Evolutionary conservation across 1,139 yeast species (phyloP).

Genomic region (Schwanniomyces etchellsii): DNA sequence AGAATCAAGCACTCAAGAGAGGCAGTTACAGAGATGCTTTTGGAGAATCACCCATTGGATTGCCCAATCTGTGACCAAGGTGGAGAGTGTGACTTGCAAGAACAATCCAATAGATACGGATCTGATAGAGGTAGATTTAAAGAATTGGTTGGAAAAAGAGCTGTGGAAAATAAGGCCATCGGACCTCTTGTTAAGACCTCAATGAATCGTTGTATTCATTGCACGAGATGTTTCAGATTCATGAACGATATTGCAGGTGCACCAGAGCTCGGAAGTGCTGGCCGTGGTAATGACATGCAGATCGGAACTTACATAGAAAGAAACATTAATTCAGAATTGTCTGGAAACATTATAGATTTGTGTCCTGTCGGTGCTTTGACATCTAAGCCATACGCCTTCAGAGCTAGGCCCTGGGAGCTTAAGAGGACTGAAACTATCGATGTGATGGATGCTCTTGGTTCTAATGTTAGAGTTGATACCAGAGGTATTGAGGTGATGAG

Average conservation of each 20-base stretch:
- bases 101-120: constrained; percentile 80
- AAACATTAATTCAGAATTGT: constrained; percentile 78
- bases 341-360: constrained; percentile 83
- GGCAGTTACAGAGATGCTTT: constrained; percentile 84
- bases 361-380: constrained; percentile 94
- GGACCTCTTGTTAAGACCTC: constrained; percentile 89
- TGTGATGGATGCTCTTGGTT: constrained; percentile 80
- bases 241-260: constrained; percentile 92
- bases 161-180: constrained; percentile 84
- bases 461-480: constrained; percentile 78
- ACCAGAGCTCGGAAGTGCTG: constrained; percentile 83
- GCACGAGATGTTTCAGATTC: constrained; percentile 88
- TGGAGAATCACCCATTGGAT: constrained; percentile 88
- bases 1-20: constrained; percentile 82
- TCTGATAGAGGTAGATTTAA: constrained; percentile 81
- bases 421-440: constrained; percentile 86
- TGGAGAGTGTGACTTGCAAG: constrained; percentile 92
- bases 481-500: constrained; percentile 89
- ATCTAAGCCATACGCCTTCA: constrained; percentile 84
- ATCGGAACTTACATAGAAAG: constrained; percentile 86
- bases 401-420: constrained; percentile 92
- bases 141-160: constrained; percentile 82
- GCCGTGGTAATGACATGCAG: constrained; percentile 90
- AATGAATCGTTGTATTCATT: constrained; percentile 91
- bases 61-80: constrained; percentile 95